Percentiles rank a stretch among this genome's conserved stretches.
These are phyloP conservation scores for Orbilia quercus DNA, from an alignment of 2,329 filamentous ascomycete species.

Conservation along the genomic window DNA sequence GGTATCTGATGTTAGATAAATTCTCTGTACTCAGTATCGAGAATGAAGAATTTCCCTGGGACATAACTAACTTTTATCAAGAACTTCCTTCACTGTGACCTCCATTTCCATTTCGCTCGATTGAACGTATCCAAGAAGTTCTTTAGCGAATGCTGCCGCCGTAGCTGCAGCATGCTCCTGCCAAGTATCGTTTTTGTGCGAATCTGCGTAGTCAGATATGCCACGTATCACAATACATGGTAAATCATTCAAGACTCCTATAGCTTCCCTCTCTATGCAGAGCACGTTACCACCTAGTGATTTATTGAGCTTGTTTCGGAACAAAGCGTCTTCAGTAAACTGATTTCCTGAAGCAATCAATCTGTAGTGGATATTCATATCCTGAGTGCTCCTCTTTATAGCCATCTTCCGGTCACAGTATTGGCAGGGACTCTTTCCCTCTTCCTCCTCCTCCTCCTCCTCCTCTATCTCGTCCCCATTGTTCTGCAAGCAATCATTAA, in stretches of 20 bases:
- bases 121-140: no score
- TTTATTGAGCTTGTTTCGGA: slow-evolving; percentile 1
- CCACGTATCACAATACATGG: slow-evolving; percentile 57
- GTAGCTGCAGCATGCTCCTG: slow-evolving; percentile 48
- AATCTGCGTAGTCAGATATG: slow-evolving; percentile 58
- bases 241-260: slow-evolving; percentile 6
- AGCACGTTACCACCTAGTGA: neutral
- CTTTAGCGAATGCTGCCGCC: slow-evolving; percentile 19
- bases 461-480: no score
- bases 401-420: neutral
- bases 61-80: neutral
- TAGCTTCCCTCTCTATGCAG: slow-evolving; percentile 11
- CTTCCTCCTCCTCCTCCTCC: neutral
- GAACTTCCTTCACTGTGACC: neutral
- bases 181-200: slow-evolving; percentile 56
- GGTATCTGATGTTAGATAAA: no score
- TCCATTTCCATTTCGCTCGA: no score
- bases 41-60: no score
- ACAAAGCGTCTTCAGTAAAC: slow-evolving; percentile 24
- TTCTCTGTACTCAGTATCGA: no score
- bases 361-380: slow-evolving; percentile 10
- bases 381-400: neutral
- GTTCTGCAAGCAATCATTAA: neutral
- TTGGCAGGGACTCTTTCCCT: neutral
- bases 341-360: slow-evolving; percentile 8